Conservation (phyloP, 164 flowering plant species). For the Dillenia suffruticosa region DNA sequence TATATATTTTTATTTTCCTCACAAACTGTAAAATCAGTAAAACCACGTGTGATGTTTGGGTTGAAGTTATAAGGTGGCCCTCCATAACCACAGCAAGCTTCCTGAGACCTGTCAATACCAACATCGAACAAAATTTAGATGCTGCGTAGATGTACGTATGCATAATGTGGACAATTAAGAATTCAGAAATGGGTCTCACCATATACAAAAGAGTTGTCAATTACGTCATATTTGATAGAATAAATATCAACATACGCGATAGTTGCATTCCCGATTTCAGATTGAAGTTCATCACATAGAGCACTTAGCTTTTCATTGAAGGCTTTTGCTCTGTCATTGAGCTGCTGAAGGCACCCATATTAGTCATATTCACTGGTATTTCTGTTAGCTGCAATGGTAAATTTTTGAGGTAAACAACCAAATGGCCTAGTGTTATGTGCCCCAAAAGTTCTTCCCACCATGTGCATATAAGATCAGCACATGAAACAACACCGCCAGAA, state of each 20-base stretch:
- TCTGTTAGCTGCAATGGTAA: conserved; percentile 20
- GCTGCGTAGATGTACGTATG: background rate
- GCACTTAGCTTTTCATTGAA: conserved; percentile 29
- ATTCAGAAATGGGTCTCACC: conserved; percentile 21
- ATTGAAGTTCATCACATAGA: conserved; percentile 30
- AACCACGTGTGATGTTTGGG: conserved; percentile 32
- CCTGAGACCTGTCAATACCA: conserved; percentile 33
- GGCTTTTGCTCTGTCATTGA: conserved; percentile 42
- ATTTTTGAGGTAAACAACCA: conserved; percentile 55
- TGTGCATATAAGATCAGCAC: conserved; percentile 34
- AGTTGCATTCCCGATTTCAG: conserved; percentile 24
- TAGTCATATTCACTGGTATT: conserved; percentile 23
- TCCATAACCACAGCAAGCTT: conserved; percentile 58
- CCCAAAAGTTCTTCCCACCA: conserved; percentile 66
- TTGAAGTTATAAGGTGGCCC: conserved; percentile 64
- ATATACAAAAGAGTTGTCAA: conserved; percentile 32
- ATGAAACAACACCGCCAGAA: background rate
- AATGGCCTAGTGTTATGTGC: conserved; percentile 57
- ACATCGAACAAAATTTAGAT: background rate
- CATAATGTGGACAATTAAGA: background rate
- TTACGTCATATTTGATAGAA: conserved; percentile 47
- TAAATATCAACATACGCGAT: conserved; percentile 49
- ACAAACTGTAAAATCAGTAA: conserved; percentile 29
- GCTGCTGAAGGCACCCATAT: conserved; percentile 38
- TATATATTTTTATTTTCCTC: conserved; percentile 25